phyloP scores from a whole-genome alignment of 192 early-diverging fungal genomes.

The Gamsiella multidivaricata region DNA sequence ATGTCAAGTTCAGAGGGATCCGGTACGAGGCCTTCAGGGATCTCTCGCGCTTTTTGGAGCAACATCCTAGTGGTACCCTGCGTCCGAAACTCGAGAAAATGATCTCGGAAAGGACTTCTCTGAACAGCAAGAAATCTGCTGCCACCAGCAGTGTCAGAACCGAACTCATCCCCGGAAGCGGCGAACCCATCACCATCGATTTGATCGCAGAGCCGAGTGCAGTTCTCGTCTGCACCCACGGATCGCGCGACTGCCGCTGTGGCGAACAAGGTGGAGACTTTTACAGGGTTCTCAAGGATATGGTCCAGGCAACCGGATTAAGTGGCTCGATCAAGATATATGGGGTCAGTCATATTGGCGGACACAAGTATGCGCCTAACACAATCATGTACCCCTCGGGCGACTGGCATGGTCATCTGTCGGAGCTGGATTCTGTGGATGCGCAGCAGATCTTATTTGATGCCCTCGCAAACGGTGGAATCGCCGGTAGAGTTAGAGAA shows the following conservation, averaged over 20 bases:
- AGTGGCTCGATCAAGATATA: slow-evolving; percentile 45
- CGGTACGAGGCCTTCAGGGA: slow-evolving; percentile 40
- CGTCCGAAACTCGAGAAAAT: slow-evolving; percentile 20
- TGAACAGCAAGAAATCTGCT: too few relatives aligned
- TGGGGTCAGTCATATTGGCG: slow-evolving; percentile 68
- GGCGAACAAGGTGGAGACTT: slow-evolving; percentile 57
- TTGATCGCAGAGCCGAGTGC: slow-evolving; percentile 31
- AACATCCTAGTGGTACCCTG: slow-evolving; percentile 31
- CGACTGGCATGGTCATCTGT: slow-evolving; percentile 67
- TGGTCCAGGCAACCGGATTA: slow-evolving; percentile 42
- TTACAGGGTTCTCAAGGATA: slow-evolving; percentile 48
- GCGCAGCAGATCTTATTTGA: slow-evolving; percentile 57
- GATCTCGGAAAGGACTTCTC: slow-evolving; percentile 9
- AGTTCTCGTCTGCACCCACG: slow-evolving; percentile 59
- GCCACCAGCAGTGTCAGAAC: neutral
- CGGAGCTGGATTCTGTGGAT: slow-evolving; percentile 44
- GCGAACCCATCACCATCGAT: slow-evolving; percentile 26
- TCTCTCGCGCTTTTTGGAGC: slow-evolving; percentile 24
- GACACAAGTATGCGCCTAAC: slow-evolving; percentile 69
- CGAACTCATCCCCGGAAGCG: slow-evolving; percentile 41
- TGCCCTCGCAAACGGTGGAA: slow-evolving; percentile 40
- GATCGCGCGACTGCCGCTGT: slow-evolving; percentile 60
- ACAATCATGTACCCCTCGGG: slow-evolving; percentile 65
- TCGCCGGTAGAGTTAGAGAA: slow-evolving; percentile 41
- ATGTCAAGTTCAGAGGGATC: slow-evolving; percentile 27